Percentiles rank a stretch among this genome's conserved stretches.
Evolutionary conservation across 2,329 filamentous ascomycete species (phyloP).

Genomic region (Cercospora brassicicola): DNA sequence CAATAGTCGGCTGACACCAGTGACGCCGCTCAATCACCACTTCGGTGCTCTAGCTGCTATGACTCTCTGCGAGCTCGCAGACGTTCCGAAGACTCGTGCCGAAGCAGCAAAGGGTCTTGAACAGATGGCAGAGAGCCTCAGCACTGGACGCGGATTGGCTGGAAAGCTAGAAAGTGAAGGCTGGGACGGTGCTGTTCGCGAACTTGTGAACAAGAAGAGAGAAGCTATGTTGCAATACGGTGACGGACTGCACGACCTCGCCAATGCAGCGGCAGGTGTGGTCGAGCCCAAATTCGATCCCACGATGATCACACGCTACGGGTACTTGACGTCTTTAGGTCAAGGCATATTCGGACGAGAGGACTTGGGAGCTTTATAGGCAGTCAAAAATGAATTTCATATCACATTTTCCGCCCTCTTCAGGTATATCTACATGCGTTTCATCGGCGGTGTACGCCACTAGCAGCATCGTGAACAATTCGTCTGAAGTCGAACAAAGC

Average conservation of each 20-base stretch:
- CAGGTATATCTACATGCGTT: not conserved
- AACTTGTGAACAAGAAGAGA: slow-evolving; percentile 49
- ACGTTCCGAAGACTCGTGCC: slow-evolving; percentile 56
- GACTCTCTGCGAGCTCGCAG: slow-evolving; percentile 61
- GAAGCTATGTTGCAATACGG: slow-evolving; percentile 43
- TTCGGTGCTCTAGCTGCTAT: slow-evolving; percentile 62
- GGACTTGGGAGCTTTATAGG: slow-evolving; percentile 6
- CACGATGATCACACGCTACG: slow-evolving; percentile 43
- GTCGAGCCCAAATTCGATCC: slow-evolving; percentile 38
- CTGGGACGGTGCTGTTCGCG: slow-evolving; percentile 60
- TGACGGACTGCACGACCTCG: slow-evolving; percentile 58
- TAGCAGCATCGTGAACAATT: slow-evolving; percentile 67
- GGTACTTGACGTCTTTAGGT: slow-evolving; percentile 42
- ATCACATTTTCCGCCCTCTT: not conserved
- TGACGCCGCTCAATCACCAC: slow-evolving; percentile 67
- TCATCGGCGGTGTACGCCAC: slow-evolving; percentile 8
- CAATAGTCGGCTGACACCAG: slow-evolving; percentile 54
- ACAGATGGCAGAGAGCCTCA: slow-evolving; percentile 56
- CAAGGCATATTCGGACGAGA: slow-evolving; percentile 39
- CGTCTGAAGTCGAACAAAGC: slow-evolving; percentile 75
- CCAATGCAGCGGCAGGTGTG: slow-evolving; percentile 48
- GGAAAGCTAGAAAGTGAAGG: slow-evolving; percentile 50
- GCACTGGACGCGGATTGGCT: slow-evolving; percentile 44
- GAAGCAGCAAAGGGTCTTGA: slow-evolving; percentile 59
- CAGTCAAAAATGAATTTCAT: not conserved